Evolutionary conservation across 2,329 filamentous ascomycete genomes (phyloP).

Genomic region (Cadophora luteo-olivacea): DNA sequence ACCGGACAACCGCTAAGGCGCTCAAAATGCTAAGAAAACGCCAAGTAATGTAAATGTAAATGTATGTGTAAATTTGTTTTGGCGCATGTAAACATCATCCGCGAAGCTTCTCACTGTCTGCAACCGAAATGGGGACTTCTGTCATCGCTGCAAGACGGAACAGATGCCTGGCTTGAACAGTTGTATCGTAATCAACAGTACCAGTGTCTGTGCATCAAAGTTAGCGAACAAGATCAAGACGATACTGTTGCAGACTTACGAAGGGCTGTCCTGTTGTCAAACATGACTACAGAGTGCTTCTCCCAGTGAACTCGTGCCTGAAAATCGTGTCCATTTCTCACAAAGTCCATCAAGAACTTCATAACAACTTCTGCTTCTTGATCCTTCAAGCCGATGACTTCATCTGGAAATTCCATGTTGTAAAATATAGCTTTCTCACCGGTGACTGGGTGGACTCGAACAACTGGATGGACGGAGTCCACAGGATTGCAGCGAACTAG

Average conservation of each 20-base stretch:
- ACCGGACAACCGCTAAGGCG: neutral
- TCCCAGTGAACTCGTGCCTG: slow-evolving; percentile 74
- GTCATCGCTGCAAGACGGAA: slow-evolving; percentile 57
- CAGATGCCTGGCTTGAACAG: slow-evolving; percentile 54
- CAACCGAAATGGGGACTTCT: slow-evolving; percentile 55
- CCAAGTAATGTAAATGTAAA: neutral
- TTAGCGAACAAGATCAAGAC: slow-evolving; percentile 18
- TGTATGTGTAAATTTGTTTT: neutral
- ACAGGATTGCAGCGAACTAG: slow-evolving; percentile 67
- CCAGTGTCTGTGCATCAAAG: slow-evolving; percentile 50
- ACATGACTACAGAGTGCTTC: slow-evolving; percentile 57
- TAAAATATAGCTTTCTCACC: slow-evolving; percentile 77
- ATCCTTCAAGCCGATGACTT: slow-evolving; percentile 72
- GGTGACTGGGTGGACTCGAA: slow-evolving; percentile 73
- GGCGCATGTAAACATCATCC: neutral
- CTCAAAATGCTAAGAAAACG: slow-evolving; percentile 3
- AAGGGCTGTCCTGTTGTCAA: slow-evolving; percentile 54
- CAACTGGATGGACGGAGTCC: slow-evolving; percentile 70
- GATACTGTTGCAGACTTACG: slow-evolving; percentile 46
- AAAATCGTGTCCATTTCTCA: slow-evolving; percentile 71
- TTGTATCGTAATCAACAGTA: slow-evolving; percentile 56
- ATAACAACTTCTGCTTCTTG: slow-evolving; percentile 72
- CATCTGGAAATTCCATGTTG: slow-evolving; percentile 70
- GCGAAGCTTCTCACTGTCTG: slow-evolving; percentile 30
- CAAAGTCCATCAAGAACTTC: slow-evolving; percentile 70